Evolutionary conservation across 305 asterid genomes (phyloP), one percentile per base, ranked within the genome.

Genomic region (Solanum chacoense): DNA sequence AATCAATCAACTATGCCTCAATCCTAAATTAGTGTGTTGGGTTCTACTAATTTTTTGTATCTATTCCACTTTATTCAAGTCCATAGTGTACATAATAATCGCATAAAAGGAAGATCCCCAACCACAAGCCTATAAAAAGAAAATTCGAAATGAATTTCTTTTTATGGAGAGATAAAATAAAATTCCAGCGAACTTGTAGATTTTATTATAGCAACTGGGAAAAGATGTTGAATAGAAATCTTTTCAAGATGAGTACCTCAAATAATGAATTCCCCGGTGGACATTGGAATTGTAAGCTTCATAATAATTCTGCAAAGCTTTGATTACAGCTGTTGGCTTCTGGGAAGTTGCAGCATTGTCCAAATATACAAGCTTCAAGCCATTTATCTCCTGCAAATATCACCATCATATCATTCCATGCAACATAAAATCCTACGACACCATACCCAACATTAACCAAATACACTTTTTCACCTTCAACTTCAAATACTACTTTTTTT

Each of bases 301-400:
- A 37, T 97, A 96, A 90, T 96, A 97, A 84, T 90, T 91, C 94
- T 88, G 92, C 88, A 96, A 90, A 26, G 98, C 96, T 38, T 93
- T 91, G 88, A 97, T 28, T 80, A 97, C 99, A 65, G 91, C 94
- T 77, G 85, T 88, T 67, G 99, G 99, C 98, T 98, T 98, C 95
- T 98, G 99, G 45, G 99, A 98, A 32, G 99, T 98, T 75, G 99
- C 99, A 67, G 98, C 99, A 91, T 96, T 98, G 85, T 98, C 99
- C 95, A 98, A 93, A 93, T 98, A 98, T 90, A 98, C 99, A 59
- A 98, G 95, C 91, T 88, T 95, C 89, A 92, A 94, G 77, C 98
- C 98, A 90, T 97, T 94, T 91, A 96, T 92, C 93, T 94, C 98
- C 99, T 97, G 95, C 90, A 89, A 90, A 83, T 31, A 83, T 31